Conservation (phyloP, 305 asterid genomes). For the Fraxinus greggii region DNA sequence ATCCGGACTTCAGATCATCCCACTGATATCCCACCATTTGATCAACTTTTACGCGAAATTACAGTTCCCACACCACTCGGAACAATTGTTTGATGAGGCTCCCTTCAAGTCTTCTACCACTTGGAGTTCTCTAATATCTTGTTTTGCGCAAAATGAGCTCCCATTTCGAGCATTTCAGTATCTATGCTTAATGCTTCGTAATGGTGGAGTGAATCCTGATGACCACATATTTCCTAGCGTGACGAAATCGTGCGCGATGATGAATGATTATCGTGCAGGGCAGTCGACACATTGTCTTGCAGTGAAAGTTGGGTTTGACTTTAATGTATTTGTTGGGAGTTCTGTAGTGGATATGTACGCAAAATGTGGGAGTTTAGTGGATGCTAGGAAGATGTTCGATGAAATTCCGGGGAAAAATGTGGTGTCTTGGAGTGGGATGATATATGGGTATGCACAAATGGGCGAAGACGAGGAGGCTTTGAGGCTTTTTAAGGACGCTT, state of each 20-base stretch:
- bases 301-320: constrained; percentile 48
- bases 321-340: constrained; percentile 69
- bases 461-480: constrained; percentile 69
- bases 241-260: constrained; percentile 56
- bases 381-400: constrained; percentile 68
- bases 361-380: constrained; percentile 49
- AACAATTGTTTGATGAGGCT: constrained; percentile 49
- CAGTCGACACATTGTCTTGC: constrained; percentile 56
- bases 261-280: constrained; percentile 37
- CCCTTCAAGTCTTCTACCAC: constrained; percentile 60
- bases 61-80: constrained; percentile 57
- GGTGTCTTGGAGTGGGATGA: constrained; percentile 86
- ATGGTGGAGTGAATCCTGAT: constrained; percentile 37
- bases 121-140: constrained; percentile 75
- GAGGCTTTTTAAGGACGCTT: constrained; percentile 59
- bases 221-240: constrained; percentile 64
- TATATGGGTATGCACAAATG: constrained; percentile 60
- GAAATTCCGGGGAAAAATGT: constrained; percentile 74
- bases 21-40: constrained; percentile 60
- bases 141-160: constrained; percentile 65
- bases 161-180: constrained; percentile 52
- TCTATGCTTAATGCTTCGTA: constrained; percentile 46
- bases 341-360: constrained; percentile 76
- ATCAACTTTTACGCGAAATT: constrained; percentile 73
- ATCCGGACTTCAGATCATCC: constrained; percentile 52